Base-by-base conservation (phyloP, 345 rosid species). In the Barbarea vulgaris region DNA sequence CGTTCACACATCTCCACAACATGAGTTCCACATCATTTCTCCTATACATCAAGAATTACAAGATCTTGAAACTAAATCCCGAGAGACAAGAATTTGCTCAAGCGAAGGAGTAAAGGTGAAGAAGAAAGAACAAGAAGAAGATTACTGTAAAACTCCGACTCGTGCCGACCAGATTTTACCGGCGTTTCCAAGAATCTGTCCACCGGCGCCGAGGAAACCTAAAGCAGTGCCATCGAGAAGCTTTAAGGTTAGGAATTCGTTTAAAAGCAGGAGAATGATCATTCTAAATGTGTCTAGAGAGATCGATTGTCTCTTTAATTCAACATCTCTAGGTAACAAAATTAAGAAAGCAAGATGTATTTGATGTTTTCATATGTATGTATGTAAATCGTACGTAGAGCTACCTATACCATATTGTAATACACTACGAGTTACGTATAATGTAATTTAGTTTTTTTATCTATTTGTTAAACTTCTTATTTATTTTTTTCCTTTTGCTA, bases 181-280 rank as follows among this genome's bases (percentile, higher is more conserved):
- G 4, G 58, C 18, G 24, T 8, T 76, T 15, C 75, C 79, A 22
- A 73, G 59, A 13, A 33, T 67, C 27, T 90, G 97, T 34, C 97
- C 97, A 5, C 91, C 93, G 55, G 90, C 97, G 22, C 97, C 97
- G 47, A 87, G 85, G 77, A 92, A 92, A 77, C 97, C 97, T 54
- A 87, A 80, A 64, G 81, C 79, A 71, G 66, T 55, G 15, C 81
- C 83, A 6, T 73, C 77, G 50, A 62, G 56, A 22, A 86, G 86
- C 50, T 46, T 57, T 34, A 78, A 67, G 66, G 65, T 76, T 50
- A 70, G 53, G 21, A 41, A 59, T 79, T 70, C 67, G 15, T 73
- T 41, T 51, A 52, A 15, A 60, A 72, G 71, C 64, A 67, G 34
- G 65, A 72, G 81, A 67, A 73, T 67, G 74, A 72, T 78, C 25